phyloP scores from a whole-genome alignment of 352 stramenopile genomes.

The Pythium biforme region DNA sequence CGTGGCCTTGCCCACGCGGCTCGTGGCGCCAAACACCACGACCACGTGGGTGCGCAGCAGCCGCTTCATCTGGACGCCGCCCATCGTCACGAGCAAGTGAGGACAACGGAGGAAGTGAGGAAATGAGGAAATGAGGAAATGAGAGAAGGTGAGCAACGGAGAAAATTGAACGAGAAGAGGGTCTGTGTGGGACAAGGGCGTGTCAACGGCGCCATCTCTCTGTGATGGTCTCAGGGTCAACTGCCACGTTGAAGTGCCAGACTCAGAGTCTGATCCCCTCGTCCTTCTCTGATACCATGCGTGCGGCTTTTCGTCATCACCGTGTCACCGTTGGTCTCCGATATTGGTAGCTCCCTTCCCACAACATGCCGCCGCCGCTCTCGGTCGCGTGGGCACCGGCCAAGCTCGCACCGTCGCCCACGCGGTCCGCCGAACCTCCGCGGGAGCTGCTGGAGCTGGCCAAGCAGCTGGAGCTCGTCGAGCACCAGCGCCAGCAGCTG shows the following conservation, averaged over 20 bases:
- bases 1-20: conserved; percentile 53
- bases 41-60: conserved; percentile 57
- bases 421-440: neutral
- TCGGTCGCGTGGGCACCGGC: conserved; percentile 15
- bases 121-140: neutral
- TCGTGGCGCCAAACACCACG: conserved; percentile 76
- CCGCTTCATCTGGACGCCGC: conserved; percentile 50
- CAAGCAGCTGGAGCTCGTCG: conserved; percentile 26
- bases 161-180: neutral
- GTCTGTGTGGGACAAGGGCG: conserved; percentile 7
- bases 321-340: neutral
- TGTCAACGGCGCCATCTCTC: neutral
- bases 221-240: neutral
- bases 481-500: conserved; percentile 26
- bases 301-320: neutral
- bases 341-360: neutral
- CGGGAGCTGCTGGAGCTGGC: conserved; percentile 23
- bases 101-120: neutral
- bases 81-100: conserved; percentile 1
- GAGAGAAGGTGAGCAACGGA: neutral
- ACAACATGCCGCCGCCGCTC: neutral
- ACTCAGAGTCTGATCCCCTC: neutral
- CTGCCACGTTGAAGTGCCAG: conserved; percentile 7
- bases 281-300: neutral
- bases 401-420: neutral